These are phyloP conservation scores for Phylloporus sp. DNA, from an alignment of 768 basidiomycete species.

Conservation along the genomic window DNA sequence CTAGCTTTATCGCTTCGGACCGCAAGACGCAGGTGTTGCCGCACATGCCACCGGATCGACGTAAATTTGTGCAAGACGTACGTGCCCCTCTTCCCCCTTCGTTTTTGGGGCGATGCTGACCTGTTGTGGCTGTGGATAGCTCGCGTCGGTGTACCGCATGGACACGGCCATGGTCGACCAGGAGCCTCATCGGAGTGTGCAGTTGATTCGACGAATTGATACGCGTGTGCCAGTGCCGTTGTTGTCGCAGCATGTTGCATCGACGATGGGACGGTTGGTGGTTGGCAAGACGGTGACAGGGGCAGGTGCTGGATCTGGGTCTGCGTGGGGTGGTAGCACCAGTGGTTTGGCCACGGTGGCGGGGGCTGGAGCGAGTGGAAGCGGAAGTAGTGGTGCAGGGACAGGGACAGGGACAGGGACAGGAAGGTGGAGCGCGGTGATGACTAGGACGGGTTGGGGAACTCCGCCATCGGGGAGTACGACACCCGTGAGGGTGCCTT, in stretches of 20 bases:
- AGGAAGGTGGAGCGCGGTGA: conserved; percentile 18
- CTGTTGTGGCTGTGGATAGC: conserved; percentile 33
- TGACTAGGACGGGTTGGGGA: conserved; percentile 10
- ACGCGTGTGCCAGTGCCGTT: conserved; percentile 72
- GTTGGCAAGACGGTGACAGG: conserved; percentile 42
- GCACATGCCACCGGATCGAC: conserved; percentile 72
- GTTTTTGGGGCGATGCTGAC: background rate
- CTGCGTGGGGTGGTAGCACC: background rate
- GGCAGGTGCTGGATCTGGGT: conserved; percentile 3
- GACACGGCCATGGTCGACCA: conserved; percentile 86
- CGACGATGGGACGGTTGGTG: conserved; percentile 57
- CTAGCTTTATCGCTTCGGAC: conserved; percentile 60
- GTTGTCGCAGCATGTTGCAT: conserved; percentile 46
- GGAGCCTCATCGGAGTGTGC: conserved; percentile 84
- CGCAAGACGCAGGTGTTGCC: conserved; percentile 72
- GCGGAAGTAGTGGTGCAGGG: no score
- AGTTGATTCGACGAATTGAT: conserved; percentile 78
- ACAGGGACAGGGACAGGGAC: background rate
- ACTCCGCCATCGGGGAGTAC: background rate
- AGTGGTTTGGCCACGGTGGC: background rate
- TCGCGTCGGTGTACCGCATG: conserved; percentile 78
- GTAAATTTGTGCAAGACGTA: conserved; percentile 81
- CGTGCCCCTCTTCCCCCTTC: conserved; percentile 21
- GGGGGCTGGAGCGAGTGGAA: background rate
- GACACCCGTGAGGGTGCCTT: conserved; percentile 16